phyloP scores from a whole-genome alignment of 352 stramenopile genomes.

The Blastocystis sp. region DNA sequence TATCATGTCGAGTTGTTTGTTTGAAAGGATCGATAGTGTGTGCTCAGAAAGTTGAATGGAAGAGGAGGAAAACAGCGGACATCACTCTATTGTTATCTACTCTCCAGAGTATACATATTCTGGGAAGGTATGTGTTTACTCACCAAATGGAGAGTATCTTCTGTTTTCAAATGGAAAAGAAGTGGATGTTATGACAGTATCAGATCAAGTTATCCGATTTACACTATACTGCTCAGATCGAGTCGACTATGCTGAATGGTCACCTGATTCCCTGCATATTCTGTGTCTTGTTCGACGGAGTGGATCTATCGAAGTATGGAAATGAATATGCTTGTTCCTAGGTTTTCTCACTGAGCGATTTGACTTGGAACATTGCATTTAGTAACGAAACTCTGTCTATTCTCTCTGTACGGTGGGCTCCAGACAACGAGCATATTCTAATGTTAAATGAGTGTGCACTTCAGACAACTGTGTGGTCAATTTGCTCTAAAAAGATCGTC shows the following conservation, averaged over 20 bases:
- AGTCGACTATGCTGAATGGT: slow-evolving; percentile 56
- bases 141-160: slow-evolving; percentile 22
- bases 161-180: slow-evolving; percentile 48
- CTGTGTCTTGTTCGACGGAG: slow-evolving; percentile 33
- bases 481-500: not conserved
- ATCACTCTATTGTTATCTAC: not conserved
- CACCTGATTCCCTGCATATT: not conserved
- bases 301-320: slow-evolving; percentile 9
- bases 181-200: not conserved
- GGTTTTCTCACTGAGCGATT: slow-evolving; percentile 23
- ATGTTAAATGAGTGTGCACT: not conserved
- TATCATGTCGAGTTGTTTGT: not conserved
- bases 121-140: slow-evolving; percentile 23
- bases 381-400: not conserved
- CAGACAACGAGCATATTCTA: slow-evolving; percentile 27
- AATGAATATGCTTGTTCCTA: not conserved
- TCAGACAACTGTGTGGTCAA: not conserved
- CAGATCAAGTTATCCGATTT: not conserved
- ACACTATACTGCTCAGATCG: slow-evolving; percentile 48
- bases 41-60: not conserved
- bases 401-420: not conserved
- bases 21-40: not conserved
- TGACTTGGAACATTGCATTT: slow-evolving; percentile 44
- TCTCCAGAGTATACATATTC: slow-evolving; percentile 43
- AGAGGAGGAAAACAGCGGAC: not conserved